Base-by-base conservation (phyloP, 768 basidiomycete species). In the Naganishia antarctica region DNA sequence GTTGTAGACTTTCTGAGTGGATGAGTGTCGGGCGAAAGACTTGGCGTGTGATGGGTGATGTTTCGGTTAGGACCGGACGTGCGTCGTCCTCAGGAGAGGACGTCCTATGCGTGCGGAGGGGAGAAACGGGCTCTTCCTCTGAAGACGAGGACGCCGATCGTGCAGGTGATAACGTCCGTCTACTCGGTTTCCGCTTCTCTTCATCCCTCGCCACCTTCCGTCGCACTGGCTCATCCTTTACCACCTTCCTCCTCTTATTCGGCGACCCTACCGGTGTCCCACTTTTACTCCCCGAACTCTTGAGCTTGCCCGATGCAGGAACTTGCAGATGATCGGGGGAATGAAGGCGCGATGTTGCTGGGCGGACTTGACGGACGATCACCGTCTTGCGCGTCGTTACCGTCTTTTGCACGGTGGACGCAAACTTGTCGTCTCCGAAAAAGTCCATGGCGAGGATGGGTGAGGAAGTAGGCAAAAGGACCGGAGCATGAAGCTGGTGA, bases 331-430 rank as follows among this genome's bases (percentile, higher is more conserved):
- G 50, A 23, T 64, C 25, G 16, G 47, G 4, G 9, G 13, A 23
- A 15, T 34, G 53, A 7, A 37, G 28, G 15, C 37, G 32, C 21
- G 53, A n/a, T 57, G 31, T 21, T 13, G 34, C 28, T 21, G 31
- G 53, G 0, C 53, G 32, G 28, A 23, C 53, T 37, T 16, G 53
- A 2, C 53, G 53, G 2, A 57, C 53, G 34, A 23, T 4, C 31
- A 57, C 53, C 15, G 53, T 57, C 37, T 34, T 57, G 53, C 53
- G 53, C 37, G 53, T 57, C 11, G 53, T 57, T 7, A 57, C 34
- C 6, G 53, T 57, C 31, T 57, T 57, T 37, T 34, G 18, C 12
- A 25, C 4, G 5, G 53, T 37, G 7, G 53, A 21, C 9, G 53
- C 53, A 25, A 57, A 57, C 13, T 40, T 57, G 53, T 57, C 53